Base-by-base conservation (phyloP, 805 yeast species). In the Suhomyces sp. region DNA sequence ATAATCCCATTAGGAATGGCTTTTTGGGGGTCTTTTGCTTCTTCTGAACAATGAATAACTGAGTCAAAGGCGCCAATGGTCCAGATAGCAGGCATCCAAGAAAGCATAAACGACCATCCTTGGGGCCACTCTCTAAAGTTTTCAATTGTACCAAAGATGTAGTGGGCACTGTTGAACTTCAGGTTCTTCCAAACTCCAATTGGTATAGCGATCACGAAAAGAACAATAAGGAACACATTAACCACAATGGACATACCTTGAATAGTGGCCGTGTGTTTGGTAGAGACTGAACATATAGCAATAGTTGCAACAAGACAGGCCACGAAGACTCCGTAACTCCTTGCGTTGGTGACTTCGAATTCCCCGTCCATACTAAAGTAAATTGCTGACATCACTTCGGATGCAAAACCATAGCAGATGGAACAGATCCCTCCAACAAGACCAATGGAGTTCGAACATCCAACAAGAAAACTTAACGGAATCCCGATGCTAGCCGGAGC, bases 61-160 rank as follows among this genome's bases (percentile, higher is more conserved):
- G 84, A 74, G 53, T 82, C 88, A 54, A 80, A 81, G 0, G 83
- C 79, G 16, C 84, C 83, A 53, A 82, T 81, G 13, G 86, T 79
- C 88, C 90, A 83, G 39, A 81, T 73, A 1, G 81, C 79, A 0
- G 87, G 80, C 76, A 79, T 71, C 70, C 79, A 75, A 9, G 73
- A 66, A 25, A 72, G 72, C 45, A 79, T 55, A 54, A 66, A 74
- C 28, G 76, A 71, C 76, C 81, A 78, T 19, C 85, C 86, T 22
- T 55, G 60, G 7, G 77, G 68, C 80, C 84, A 81, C 21, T 68
- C 70, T 22, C 79, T 63, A 32, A 55, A 56, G 50, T 78, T 78
- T 18, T 70, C 61, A 35, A 70, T 66, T 25, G 69, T 55, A 19
- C 79, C 78, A 54, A 80, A 81, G 19, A 81, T 79, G 51, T 65